Evolutionary conservation across 1,284 basidiomycete genomes (phyloP).

Genomic region (Tilletia horrida): DNA sequence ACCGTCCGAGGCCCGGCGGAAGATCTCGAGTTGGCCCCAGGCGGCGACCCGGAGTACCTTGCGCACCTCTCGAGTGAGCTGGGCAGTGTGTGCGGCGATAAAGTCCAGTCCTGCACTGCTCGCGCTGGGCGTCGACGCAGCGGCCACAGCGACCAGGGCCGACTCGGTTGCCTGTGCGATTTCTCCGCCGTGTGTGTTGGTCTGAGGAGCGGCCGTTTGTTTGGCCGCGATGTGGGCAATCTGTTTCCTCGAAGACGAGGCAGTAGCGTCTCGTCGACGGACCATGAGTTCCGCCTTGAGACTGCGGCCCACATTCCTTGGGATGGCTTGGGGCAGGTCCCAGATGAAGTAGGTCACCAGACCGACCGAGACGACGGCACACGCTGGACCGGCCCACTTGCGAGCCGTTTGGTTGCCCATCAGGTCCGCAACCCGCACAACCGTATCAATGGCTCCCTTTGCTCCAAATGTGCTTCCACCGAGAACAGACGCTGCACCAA

Average conservation of each 20-base stretch:
- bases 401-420: constrained; percentile 76
- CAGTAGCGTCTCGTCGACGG: constrained; percentile 17
- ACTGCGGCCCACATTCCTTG: constrained; percentile 64
- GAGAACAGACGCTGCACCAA: constrained; percentile 81
- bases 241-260: background rate
- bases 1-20: constrained; percentile 58
- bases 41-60: constrained; percentile 89
- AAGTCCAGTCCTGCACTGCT: constrained; percentile 56
- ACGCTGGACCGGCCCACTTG: constrained; percentile 75
- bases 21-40: constrained; percentile 84
- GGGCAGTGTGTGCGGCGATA: constrained; percentile 67
- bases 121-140: background rate
- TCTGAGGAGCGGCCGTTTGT: background rate
- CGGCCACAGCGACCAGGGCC: constrained; percentile 10
- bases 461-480: constrained; percentile 73
- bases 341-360: constrained; percentile 77
- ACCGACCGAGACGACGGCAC: constrained; percentile 69
- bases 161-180: constrained; percentile 15
- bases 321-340: constrained; percentile 85
- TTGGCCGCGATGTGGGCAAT: constrained; percentile 10
- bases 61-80: constrained; percentile 80
- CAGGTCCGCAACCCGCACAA: constrained; percentile 60
- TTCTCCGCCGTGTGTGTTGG: background rate
- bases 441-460: constrained; percentile 45
- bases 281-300: constrained; percentile 36